phyloP scores from a whole-genome alignment of 2,329 filamentous ascomycete species.

The Drechslera avenae region DNA sequence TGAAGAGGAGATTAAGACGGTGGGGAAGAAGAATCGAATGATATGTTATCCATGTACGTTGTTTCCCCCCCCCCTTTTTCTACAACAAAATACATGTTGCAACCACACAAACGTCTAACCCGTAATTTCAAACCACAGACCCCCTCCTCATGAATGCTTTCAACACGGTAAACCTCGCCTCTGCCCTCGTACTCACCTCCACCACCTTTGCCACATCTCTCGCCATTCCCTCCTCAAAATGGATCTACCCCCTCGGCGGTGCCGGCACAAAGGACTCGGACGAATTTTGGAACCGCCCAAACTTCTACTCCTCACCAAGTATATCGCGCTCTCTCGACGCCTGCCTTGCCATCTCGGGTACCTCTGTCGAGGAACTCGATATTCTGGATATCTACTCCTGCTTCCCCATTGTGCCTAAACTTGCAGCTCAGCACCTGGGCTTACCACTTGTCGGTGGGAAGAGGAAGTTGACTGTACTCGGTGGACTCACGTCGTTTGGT shows the following conservation, averaged over 20 bases:
- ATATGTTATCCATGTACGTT: constrained; percentile 69
- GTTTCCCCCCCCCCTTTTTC: background rate
- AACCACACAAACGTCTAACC: too few species aligned
- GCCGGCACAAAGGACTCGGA: constrained; percentile 65
- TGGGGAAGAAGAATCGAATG: constrained; percentile 66
- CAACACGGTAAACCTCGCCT: constrained; percentile 69
- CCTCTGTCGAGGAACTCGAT: constrained; percentile 61
- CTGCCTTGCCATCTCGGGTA: constrained; percentile 55
- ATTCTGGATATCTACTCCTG: constrained; percentile 70
- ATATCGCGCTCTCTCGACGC: constrained; percentile 64
- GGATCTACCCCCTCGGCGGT: constrained; percentile 68
- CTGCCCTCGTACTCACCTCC: constrained; percentile 65
- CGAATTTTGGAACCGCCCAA: constrained; percentile 67
- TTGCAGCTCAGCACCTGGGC: constrained; percentile 65
- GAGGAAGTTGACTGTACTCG: constrained; percentile 65
- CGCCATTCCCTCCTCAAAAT: constrained; percentile 60
- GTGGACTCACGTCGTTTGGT: constrained; percentile 70
- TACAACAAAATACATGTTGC: too few species aligned
- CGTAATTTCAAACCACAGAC: constrained; percentile 53
- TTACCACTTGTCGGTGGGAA: constrained; percentile 52
- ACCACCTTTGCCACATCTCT: constrained; percentile 60
- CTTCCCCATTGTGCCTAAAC: constrained; percentile 72
- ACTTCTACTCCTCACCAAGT: constrained; percentile 63
- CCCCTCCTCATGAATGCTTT: constrained; percentile 74
- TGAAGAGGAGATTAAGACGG: constrained; percentile 59